Base-by-base conservation (phyloP, 139 green algal genomes). In the Chlamydomonas sp. region DNA sequence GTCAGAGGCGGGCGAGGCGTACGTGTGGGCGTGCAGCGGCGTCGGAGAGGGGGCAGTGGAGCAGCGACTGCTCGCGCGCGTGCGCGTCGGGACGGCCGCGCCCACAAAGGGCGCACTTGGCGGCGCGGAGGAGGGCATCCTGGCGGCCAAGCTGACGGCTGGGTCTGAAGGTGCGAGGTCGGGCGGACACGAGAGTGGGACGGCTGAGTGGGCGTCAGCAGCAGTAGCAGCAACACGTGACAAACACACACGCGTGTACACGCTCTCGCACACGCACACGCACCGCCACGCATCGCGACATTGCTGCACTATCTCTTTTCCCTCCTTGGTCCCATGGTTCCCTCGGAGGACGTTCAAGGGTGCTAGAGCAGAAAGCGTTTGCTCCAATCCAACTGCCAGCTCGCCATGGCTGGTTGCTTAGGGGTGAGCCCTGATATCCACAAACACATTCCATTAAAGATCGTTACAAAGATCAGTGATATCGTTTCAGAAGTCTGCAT, bases 11-110 rank as follows among this genome's bases (percentile, higher is more conserved):
- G 84, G 84, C 2, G 77, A 81, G 58, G 77, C 70, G 29, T 85
- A 78, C 30, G 82, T 87, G 37, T 90, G 84, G 84, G 26, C 60
- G 13, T 79, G 76, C 43, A 16, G 68, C 2, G 4, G 36, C 58
- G 0, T 62, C 16, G 20, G 61, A 64, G 2, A 62, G 61, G 4
- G 31, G 30, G 72, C 33, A 22, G 63, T 26, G 1, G 74, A 1
- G 65, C 59, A 48, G 36, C 43, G 47, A 24, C 76, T 86, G 35
- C 48, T 83, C 28, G 77, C 77, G 49, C 54, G 70, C 3, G 8
- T 87, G 16, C 58, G 54, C 3, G 71, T 85, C 0, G 72, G 62
- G 3, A 58, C 47, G 3, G 65, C 59, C n/a, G 30, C 48, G 1
- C 30, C 8, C 1, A 81, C 71, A 69, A 71, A 71, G 71, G 43